Conservation (phyloP, 2,329 filamentous ascomycete genomes). For the Fusarium pseudocircinatum region DNA sequence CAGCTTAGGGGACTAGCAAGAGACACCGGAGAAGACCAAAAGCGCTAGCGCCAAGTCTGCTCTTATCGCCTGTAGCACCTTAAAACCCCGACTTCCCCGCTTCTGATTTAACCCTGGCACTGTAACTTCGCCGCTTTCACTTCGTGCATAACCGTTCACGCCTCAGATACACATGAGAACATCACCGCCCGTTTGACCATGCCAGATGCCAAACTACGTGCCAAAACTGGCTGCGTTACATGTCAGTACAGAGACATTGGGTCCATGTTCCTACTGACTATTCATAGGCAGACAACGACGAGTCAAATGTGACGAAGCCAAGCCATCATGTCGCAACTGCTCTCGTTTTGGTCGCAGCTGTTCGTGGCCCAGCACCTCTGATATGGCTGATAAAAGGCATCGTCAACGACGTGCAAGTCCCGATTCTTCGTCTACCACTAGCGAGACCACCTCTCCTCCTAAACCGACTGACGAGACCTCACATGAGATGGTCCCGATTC, state of each 20-base stretch:
- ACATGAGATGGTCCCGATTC: background rate
- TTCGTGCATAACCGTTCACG: background rate
- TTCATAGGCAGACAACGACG: background rate
- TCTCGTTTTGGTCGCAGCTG: background rate
- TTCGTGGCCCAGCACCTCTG: rapidly evolving
- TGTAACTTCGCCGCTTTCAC: background rate
- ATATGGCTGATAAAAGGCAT: background rate
- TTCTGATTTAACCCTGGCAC: background rate
- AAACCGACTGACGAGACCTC: background rate
- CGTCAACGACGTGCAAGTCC: background rate
- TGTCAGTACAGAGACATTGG: background rate
- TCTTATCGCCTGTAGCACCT: background rate
- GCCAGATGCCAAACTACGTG: background rate
- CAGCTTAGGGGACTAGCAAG: background rate
- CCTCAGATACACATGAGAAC: background rate
- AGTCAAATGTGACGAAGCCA: background rate
- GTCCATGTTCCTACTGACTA: background rate
- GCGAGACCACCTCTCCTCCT: rapidly evolving
- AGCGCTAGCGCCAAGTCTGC: background rate
- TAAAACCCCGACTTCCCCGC: background rate
- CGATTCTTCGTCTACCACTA: background rate
- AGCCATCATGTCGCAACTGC: background rate
- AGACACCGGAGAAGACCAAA: background rate
- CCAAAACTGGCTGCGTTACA: background rate
- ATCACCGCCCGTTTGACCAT: background rate